Evolutionary conservation across 2,329 filamentous ascomycete genomes (phyloP), one percentile per base, ranked within the genome.

Genomic region (Alternaria brassicicola): DNA sequence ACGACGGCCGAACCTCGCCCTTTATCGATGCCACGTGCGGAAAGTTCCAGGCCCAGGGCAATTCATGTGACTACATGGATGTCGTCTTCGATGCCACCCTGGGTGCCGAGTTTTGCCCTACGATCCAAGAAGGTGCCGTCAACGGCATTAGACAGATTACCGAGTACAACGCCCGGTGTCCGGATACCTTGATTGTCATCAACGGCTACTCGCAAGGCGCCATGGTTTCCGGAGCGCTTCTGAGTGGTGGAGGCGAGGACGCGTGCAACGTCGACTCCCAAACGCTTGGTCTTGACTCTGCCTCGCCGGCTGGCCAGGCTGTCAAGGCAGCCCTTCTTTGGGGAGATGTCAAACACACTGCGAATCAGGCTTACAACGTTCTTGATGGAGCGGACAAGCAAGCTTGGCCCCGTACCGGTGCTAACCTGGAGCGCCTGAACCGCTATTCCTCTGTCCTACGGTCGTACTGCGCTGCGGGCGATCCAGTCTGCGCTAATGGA

Each of bases 151-250:
- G 39, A 26, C 54, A 57, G 46, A 57, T 57, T n/a, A 57, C 54
- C 5, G 54, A 57, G 48, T 57, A 57, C 19, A 57, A 57, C n/a
- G 48, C 48, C 3, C 39, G 52, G 5, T 57, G 54, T 33, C 54
- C 54, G 19, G 48, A 46, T 9, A 57, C 54, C 1, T 23, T 57
- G 33, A 46, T 57, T 19, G 48, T 57, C 15, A 33, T 57, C 19
- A 57, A 52, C 13, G 54, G 54, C 13, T 57, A 57, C 54, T 57
- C 54, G 12, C 54, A 57, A 33, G 54, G 54, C 41, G 54, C 41
- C n/a, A 46, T 57, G 48, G 48, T 57, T n/a, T 25, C 48, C 9
- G 54, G 54, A 5, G 31, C 54, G 26, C n/a, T 45, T 23, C 41
- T 57, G 25, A 57, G 54, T 36, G 54, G 54, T 9, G 54, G 54